These are phyloP conservation scores for Lactarius psammicola DNA, from an alignment of 768 basidiomycete species.

Conservation along the genomic window DNA sequence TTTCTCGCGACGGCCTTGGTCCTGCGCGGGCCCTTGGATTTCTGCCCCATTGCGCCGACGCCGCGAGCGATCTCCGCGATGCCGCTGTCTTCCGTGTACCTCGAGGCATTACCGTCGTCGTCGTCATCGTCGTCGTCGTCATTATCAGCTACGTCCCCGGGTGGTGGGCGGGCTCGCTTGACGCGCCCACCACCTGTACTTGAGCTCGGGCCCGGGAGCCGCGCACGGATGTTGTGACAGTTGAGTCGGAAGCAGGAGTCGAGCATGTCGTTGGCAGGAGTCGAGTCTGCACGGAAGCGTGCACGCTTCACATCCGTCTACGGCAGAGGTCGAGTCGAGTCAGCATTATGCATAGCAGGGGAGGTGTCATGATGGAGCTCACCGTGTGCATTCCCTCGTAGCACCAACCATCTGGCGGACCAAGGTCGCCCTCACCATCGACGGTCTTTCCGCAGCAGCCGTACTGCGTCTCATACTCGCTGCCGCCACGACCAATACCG, in stretches of 20 bases:
- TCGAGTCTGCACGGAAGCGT: slow-evolving; percentile 74
- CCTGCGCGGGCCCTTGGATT: slow-evolving; percentile 27
- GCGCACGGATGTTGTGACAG: slow-evolving; percentile 47
- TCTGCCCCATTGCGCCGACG: slow-evolving; percentile 23
- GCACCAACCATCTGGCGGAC: slow-evolving; percentile 85
- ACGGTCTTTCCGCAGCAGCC: slow-evolving; percentile 71
- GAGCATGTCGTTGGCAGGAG: slow-evolving; percentile 64
- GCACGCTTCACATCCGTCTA: slow-evolving; percentile 75
- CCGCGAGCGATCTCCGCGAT: slow-evolving; percentile 35
- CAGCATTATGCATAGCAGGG: not conserved
- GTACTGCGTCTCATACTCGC: slow-evolving; percentile 56
- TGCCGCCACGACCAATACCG: slow-evolving; percentile 35
- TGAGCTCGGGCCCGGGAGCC: slow-evolving; percentile 15
- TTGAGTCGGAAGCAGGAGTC: slow-evolving; percentile 53
- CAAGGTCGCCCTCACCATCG: slow-evolving; percentile 76
- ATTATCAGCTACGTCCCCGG: not conserved
- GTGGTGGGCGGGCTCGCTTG: slow-evolving; percentile 33
- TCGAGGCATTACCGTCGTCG: slow-evolving; percentile 32
- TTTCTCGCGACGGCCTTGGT: slow-evolving; percentile 25
- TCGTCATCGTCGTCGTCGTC: slow-evolving; percentile 31
- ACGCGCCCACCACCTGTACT: slow-evolving; percentile 28
- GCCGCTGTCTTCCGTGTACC: slow-evolving; percentile 35
- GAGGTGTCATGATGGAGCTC: slow-evolving; percentile 32
- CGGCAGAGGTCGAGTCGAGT: slow-evolving; percentile 7
- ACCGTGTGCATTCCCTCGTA: slow-evolving; percentile 82